A percentile compares a stretch with the other conserved stretches of the same genome.
Evolutionary conservation across 23 red algal species (phyloP).

Genomic region (Gracilaria vermiculophylla): DNA sequence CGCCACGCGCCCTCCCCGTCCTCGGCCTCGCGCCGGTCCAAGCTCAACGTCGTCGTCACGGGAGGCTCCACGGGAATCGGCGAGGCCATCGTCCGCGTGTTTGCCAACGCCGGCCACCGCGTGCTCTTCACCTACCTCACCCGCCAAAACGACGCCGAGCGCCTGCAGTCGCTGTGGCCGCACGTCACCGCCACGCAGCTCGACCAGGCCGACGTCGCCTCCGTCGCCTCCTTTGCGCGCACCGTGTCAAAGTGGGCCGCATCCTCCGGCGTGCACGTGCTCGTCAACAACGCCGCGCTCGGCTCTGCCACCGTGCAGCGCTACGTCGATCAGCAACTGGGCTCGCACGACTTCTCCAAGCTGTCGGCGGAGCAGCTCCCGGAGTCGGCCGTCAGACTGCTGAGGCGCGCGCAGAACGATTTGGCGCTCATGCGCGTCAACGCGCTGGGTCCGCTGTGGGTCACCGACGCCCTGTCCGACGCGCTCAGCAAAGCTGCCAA

Average conservation of each 20-base stretch:
- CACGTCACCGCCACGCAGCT: slow-evolving; percentile 39
- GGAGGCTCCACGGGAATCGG: slow-evolving; percentile 81
- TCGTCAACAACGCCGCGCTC: slow-evolving; percentile 81
- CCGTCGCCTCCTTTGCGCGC: slow-evolving; percentile 44
- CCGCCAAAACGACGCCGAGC: slow-evolving; percentile 8
- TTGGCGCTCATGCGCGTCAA: slow-evolving; percentile 79
- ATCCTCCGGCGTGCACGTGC: slow-evolving; percentile 52
- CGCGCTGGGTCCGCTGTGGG: slow-evolving; percentile 81
- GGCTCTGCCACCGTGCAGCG: slow-evolving; percentile 59
- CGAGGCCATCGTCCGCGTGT: slow-evolving; percentile 37
- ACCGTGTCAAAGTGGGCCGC: slow-evolving; percentile 58
- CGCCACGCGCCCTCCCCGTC: not conserved
- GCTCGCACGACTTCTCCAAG: not conserved
- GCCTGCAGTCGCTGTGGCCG: not conserved
- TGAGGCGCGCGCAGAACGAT: slow-evolving; percentile 38
- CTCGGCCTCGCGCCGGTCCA: not conserved
- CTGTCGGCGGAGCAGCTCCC: not conserved
- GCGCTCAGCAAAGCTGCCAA: slow-evolving; percentile 36
- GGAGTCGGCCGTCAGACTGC: slow-evolving; percentile 4
- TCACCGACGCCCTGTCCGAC: slow-evolving; percentile 62
- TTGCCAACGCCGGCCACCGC: slow-evolving; percentile 67
- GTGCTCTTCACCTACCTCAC: slow-evolving; percentile 77
- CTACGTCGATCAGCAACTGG: slow-evolving; percentile 29
- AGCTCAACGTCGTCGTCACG: slow-evolving; percentile 76
- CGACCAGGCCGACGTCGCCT: slow-evolving; percentile 63